phyloP scores from a whole-genome alignment of 148 eudicot species.

The Bassia scoparia region DNA sequence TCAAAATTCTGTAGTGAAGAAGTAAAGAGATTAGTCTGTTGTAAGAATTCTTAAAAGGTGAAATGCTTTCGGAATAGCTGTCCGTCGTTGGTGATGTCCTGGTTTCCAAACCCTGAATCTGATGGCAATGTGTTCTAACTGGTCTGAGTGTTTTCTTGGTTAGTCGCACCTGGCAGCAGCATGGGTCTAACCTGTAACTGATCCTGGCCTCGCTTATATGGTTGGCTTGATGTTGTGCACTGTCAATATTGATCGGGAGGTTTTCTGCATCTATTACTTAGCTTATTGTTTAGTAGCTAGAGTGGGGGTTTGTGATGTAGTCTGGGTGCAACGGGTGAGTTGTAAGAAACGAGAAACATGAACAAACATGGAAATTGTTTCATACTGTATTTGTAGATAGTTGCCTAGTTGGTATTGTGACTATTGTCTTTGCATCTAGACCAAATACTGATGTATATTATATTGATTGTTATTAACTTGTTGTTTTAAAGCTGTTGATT shows the following conservation, averaged over 20 bases:
- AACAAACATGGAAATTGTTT: too few relatives aligned
- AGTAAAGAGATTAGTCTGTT: too few relatives aligned
- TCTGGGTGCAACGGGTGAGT: slow-evolving; percentile 10
- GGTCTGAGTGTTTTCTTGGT: slow-evolving; percentile 27
- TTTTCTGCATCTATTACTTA: too few relatives aligned
- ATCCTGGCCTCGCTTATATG: slow-evolving; percentile 21
- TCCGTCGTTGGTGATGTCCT: slow-evolving; percentile 23
- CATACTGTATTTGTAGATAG: slow-evolving; percentile 23
- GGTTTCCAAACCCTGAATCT: slow-evolving; percentile 19
- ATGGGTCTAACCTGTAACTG: slow-evolving; percentile 20
- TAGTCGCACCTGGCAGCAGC: slow-evolving; percentile 11
- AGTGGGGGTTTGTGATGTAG: slow-evolving; percentile 23
- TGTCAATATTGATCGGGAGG: slow-evolving; percentile 15
- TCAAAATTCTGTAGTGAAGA: too few relatives aligned
- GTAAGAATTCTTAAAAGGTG: too few relatives aligned
- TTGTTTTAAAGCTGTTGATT: too few relatives aligned
- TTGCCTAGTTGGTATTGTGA: too few relatives aligned
- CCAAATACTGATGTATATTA: slow-evolving; percentile 2
- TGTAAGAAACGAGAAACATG: slow-evolving; percentile 24
- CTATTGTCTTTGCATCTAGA: slow-evolving; percentile 9
- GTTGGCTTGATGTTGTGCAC: slow-evolving; percentile 19
- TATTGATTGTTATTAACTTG: background rate
- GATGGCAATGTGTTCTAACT: slow-evolving; percentile 1
- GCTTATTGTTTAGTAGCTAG: slow-evolving; percentile 20
- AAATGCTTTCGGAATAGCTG: too few relatives aligned